phyloP scores from a whole-genome alignment of 2,329 filamentous ascomycete species.

The Botrytis tulipae region DNA sequence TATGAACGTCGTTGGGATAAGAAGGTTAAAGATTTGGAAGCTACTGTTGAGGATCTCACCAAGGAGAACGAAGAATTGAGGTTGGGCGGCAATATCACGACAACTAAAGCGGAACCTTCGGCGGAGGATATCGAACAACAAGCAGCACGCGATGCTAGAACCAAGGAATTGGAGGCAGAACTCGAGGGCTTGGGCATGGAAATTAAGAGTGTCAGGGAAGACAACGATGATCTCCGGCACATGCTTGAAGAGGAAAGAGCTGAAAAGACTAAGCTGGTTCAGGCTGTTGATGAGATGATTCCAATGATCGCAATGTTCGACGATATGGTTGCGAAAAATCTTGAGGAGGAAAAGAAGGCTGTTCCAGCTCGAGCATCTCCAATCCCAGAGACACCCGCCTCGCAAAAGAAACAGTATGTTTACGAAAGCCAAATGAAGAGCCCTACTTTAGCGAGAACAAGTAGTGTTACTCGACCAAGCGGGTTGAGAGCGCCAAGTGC shows the following conservation, averaged over 20 bases:
- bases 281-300: conserved; percentile 82
- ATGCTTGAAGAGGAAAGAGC: conserved; percentile 73
- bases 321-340: conserved; percentile 37
- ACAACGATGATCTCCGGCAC: conserved; percentile 63
- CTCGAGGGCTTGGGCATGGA: conserved; percentile 73
- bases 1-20: conserved; percentile 90
- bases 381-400: conserved; percentile 31
- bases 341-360: conserved; percentile 14
- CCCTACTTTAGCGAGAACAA: conserved; percentile 43
- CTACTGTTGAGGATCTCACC: conserved; percentile 63
- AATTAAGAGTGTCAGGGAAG: conserved; percentile 64
- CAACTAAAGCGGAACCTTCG: conserved; percentile 52
- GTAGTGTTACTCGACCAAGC: conserved; percentile 55
- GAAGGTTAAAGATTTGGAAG: conserved; percentile 75
- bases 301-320: conserved; percentile 55
- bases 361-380: conserved; percentile 22
- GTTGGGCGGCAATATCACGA: conserved; percentile 56
- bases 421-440: conserved; percentile 30
- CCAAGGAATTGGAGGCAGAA: conserved; percentile 73
- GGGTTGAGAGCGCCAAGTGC: conserved; percentile 60
- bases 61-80: conserved; percentile 75
- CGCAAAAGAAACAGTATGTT: conserved; percentile 22
- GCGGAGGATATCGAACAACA: conserved; percentile 63
- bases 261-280: conserved; percentile 81
- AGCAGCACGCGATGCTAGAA: conserved; percentile 68